These are phyloP conservation scores for Aurantiochytrium sp. DNA, from an alignment of 108 stramenopile species.

Conservation along the genomic window DNA sequence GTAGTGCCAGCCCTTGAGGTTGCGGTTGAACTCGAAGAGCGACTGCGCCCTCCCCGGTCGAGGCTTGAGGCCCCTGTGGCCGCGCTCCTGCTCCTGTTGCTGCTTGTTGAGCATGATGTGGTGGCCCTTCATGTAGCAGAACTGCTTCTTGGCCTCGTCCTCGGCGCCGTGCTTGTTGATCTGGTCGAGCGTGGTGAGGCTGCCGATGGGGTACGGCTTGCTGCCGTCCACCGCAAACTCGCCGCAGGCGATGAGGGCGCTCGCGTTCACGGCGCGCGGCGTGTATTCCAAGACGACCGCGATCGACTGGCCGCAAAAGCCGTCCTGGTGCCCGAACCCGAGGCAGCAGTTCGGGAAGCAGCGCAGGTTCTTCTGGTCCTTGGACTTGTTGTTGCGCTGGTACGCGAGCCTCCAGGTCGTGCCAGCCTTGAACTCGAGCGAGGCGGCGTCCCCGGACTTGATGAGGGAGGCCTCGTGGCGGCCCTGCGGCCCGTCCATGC, in stretches of 20 bases:
- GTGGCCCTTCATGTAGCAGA: constrained; percentile 1
- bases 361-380: constrained; percentile 25
- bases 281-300: neutral
- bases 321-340: constrained; percentile 21
- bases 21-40: constrained; percentile 6
- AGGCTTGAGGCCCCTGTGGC: neutral
- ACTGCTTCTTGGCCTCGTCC: neutral
- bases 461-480: neutral
- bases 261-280: neutral
- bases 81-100: neutral
- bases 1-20: constrained; percentile 30
- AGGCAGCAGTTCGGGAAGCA: constrained; percentile 29
- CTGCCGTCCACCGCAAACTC: constrained; percentile 12
- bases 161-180: constrained; percentile 29
- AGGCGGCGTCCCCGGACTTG: neutral
- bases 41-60: neutral
- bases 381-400: constrained; percentile 31
- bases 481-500: no score
- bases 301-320: constrained; percentile 28
- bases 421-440: neutral
- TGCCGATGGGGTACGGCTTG: neutral
- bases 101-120: neutral
- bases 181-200: neutral
- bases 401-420: constrained; percentile 21
- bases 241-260: neutral